Conservation (phyloP, 306 rosid species). For the Cucurbita ficifolia region DNA sequence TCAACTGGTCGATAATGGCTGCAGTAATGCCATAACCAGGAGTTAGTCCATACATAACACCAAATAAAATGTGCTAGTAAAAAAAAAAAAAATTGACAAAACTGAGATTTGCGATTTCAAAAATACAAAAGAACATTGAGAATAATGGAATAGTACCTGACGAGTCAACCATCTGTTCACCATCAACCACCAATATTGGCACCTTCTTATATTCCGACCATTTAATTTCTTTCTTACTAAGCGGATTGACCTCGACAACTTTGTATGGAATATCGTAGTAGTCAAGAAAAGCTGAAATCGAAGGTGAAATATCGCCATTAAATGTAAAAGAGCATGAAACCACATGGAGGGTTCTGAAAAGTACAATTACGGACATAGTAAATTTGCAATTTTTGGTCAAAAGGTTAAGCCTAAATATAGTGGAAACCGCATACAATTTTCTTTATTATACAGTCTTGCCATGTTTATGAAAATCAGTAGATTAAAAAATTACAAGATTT, state of each 20-base stretch:
- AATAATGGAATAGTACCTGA: constrained; percentile 41
- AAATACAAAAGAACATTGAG: background rate
- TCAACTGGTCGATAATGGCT: constrained; percentile 68
- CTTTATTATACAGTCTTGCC: background rate
- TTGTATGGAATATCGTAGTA: constrained; percentile 78
- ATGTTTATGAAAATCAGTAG: background rate
- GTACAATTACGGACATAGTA: background rate
- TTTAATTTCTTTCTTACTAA: constrained; percentile 91
- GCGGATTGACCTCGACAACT: constrained; percentile 88
- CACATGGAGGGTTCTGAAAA: background rate
- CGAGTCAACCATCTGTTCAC: constrained; percentile 85
- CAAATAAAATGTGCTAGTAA: background rate
- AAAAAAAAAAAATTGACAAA: background rate
- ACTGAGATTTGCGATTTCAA: background rate
- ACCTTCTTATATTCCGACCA: constrained; percentile 95
- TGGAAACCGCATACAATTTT: background rate
- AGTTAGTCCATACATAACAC: background rate
- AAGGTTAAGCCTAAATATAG: background rate
- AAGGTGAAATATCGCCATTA: constrained; percentile 8
- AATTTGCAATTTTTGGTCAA: background rate
- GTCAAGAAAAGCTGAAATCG: constrained; percentile 72
- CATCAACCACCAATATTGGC: constrained; percentile 85
- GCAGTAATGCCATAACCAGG: constrained; percentile 12
- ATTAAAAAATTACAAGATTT: background rate
- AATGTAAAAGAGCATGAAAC: background rate